Conservation (phyloP, 2,329 filamentous ascomycete genomes). For the Trematosphaeria pertusa region DNA sequence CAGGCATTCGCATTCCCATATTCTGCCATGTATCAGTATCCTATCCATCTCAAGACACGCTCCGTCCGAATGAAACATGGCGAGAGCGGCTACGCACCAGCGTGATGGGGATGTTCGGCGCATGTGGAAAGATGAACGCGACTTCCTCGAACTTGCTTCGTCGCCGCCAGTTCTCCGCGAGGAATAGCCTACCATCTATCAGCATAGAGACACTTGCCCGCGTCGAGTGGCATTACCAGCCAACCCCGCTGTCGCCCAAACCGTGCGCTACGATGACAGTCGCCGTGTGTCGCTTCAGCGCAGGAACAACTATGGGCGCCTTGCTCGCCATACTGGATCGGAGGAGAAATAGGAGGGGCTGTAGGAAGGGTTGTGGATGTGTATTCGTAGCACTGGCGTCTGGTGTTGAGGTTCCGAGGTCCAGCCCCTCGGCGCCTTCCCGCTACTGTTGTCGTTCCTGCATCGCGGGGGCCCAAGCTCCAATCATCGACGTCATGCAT, state of each 20-base stretch:
- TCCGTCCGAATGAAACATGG: background rate
- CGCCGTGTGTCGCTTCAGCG: constrained; percentile 83
- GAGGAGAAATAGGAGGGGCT: constrained; percentile 6
- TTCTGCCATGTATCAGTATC: too few species aligned
- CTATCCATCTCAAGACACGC: too few species aligned
- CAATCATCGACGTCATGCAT: constrained; percentile 46
- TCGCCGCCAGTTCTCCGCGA: constrained; percentile 87
- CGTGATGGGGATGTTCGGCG: constrained; percentile 86
- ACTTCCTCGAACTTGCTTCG: constrained; percentile 84
- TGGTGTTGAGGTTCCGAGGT: constrained; percentile 8
- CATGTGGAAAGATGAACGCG: constrained; percentile 93
- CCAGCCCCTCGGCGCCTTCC: too few species aligned
- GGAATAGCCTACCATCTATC: constrained; percentile 63
- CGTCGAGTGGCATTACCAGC: constrained; percentile 64
- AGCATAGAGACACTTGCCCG: constrained; percentile 13
- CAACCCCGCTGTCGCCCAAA: constrained; percentile 78
- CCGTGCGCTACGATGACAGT: constrained; percentile 96
- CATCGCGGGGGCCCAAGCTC: constrained; percentile 35
- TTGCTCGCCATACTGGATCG: constrained; percentile 40
- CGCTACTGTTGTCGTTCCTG: constrained; percentile 24
- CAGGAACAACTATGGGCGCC: constrained; percentile 73
- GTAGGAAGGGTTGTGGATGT: constrained; percentile 7
- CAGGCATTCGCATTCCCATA: constrained; percentile 80
- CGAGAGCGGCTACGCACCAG: constrained; percentile 60
- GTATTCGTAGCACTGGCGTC: constrained; percentile 6